Conservation (phyloP, 1,284 basidiomycete species). For the Xerocomus cyaneibrunnescens region DNA sequence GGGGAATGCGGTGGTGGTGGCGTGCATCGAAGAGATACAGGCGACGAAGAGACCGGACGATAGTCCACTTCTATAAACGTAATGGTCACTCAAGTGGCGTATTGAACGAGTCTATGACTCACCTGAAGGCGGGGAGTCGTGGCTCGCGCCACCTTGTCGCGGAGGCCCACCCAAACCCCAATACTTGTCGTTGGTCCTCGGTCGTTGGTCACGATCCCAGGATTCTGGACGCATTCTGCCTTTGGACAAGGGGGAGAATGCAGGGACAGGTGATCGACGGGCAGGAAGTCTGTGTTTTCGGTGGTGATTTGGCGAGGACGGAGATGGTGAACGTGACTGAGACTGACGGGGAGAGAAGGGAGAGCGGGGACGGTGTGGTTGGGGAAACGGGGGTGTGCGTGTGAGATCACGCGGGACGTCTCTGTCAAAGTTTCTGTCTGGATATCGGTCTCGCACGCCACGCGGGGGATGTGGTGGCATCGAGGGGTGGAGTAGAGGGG, state of each 20-base stretch:
- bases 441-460: conserved; percentile 26
- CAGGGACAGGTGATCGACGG: conserved; percentile 37
- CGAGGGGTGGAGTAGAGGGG: conserved; percentile 5
- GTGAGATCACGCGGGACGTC: conserved; percentile 30
- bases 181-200: conserved; percentile 15
- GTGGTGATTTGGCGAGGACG: conserved; percentile 35
- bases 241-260: conserved; percentile 39
- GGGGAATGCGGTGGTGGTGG: conserved; percentile 36
- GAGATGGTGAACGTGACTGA: conserved; percentile 29
- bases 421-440: conserved; percentile 22
- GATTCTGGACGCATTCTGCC: conserved; percentile 34
- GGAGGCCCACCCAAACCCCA: conserved; percentile 6
- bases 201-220: conserved; percentile 26
- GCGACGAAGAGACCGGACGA: conserved; percentile 24
- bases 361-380: conserved; percentile 28
- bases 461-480: conserved; percentile 15
- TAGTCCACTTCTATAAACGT: conserved; percentile 17
- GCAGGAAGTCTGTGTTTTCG: conserved; percentile 47
- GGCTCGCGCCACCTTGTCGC: conserved; percentile 8
- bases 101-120: not conserved
- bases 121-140: conserved; percentile 14
- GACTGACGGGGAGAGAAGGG: conserved; percentile 22
- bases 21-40: conserved; percentile 24
- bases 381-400: conserved; percentile 34
- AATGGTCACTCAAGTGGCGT: not conserved